Conservation (phyloP, 441 rosid genomes). For the Gossypium davidsonii region DNA sequence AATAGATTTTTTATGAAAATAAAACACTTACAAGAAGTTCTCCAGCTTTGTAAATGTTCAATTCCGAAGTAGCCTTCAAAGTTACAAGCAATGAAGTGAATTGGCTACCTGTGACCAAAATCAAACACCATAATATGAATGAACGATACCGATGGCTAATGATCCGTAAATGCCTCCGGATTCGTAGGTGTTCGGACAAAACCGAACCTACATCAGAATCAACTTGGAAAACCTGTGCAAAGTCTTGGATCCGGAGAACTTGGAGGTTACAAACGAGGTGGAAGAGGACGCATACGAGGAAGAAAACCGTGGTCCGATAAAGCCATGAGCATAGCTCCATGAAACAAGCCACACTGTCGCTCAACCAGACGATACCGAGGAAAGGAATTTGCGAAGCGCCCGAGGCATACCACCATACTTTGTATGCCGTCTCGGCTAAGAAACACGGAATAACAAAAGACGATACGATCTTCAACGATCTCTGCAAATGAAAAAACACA, state of each 20-base stretch:
- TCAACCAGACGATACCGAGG: conserved; percentile 62
- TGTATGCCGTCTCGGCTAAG: conserved; percentile 62
- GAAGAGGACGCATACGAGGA: conserved; percentile 80
- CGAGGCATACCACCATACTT: conserved; percentile 92
- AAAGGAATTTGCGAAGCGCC: conserved; percentile 90
- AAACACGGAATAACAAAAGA: conserved; percentile 78
- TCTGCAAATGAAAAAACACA: conserved; percentile 30
- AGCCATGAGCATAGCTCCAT: conserved; percentile 91
- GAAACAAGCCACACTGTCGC: conserved; percentile 69
- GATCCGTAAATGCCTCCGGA: conserved; percentile 73
- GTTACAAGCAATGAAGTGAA: conserved; percentile 76
- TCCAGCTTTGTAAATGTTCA: conserved; percentile 63
- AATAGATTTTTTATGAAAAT: neutral
- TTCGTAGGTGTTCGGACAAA: conserved; percentile 69
- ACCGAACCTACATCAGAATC: conserved; percentile 74
- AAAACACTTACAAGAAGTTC: conserved; percentile 60
- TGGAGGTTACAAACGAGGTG: conserved; percentile 83
- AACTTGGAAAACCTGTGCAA: conserved; percentile 54
- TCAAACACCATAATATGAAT: conserved; percentile 54
- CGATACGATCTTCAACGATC: conserved; percentile 62
- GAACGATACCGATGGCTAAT: conserved; percentile 74
- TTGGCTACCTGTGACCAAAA: conserved; percentile 79
- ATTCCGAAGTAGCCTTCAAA: conserved; percentile 41
- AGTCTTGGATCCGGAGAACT: conserved; percentile 84
- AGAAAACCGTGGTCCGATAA: conserved; percentile 71